A percentile compares a stretch with the other conserved stretches of the same genome.
Conservation (phyloP, 257 asterid species). For the Scutellaria barbata region DNA sequence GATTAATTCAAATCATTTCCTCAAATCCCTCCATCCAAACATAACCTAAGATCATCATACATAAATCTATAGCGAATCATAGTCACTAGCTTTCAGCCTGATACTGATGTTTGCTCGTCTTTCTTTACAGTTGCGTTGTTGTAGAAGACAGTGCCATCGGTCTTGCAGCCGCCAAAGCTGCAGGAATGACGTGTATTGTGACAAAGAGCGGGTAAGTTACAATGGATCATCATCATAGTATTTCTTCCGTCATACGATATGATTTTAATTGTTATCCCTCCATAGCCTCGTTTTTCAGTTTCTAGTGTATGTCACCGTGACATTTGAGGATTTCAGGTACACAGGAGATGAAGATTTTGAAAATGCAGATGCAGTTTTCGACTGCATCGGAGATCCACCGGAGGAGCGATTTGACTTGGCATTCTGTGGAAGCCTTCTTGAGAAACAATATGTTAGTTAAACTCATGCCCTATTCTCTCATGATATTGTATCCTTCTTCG, state of each 20-base stretch:
- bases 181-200: slow-evolving; percentile 92
- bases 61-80: neutral
- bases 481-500: no score
- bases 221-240: no score
- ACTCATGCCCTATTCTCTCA: neutral
- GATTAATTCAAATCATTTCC: no score
- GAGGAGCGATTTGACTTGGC: slow-evolving; percentile 88
- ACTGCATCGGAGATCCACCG: slow-evolving; percentile 96
- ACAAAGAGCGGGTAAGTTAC: slow-evolving; percentile 87
- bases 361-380: slow-evolving; percentile 95
- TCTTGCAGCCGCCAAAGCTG: slow-evolving; percentile 95
- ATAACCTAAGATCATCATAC: neutral
- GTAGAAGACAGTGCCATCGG: slow-evolving; percentile 98
- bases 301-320: neutral
- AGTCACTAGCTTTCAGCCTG: neutral
- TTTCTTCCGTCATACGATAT: no score
- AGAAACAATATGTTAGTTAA: slow-evolving; percentile 70
- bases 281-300: slow-evolving; percentile 11
- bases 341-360: slow-evolving; percentile 86
- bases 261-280: no score
- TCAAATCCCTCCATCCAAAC: no score
- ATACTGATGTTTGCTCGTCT: slow-evolving; percentile 2
- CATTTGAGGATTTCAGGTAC: slow-evolving; percentile 51
- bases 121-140: slow-evolving; percentile 73
- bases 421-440: slow-evolving; percentile 80